Evolutionary conservation across 371 early-diverging fungal species (phyloP), one percentile per base, ranked within the genome.

Genomic region (Mortierella sp.): DNA sequence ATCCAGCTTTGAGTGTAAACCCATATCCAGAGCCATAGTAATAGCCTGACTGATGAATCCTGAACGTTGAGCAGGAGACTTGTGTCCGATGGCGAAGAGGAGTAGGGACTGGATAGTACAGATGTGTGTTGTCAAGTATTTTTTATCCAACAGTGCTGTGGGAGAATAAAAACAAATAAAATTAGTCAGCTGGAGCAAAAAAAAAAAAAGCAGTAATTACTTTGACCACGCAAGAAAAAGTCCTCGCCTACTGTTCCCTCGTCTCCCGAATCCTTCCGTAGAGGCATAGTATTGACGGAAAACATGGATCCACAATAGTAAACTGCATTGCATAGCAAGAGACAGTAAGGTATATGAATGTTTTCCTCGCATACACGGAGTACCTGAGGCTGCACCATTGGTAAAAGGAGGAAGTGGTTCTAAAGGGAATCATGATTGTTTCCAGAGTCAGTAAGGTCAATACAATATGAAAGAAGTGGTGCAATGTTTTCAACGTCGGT

Each of bases 281-380:
- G 58, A 9, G 43, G 47, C 0, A 73, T 15, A 0, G 75, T 64
- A 49, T 80, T 64, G 8, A 22, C 15, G 22, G 80, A 80, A 49
- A 59, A 80, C 80, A 80, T 80, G 17, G 75, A 80, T 19, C 80
- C 80, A 22, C 80, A 80, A 42, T 70, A 80, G 35, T 74, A 80
- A 28, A 80, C 75, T 1, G 80, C 80, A 23, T 80, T 74, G 71
- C 80, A 80, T 19, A 80, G 69, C 12, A 80, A 32, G 12, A 80
- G 53, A 34, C 80, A 80, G 56, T 80, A 67, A 2, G 80, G 80
- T 13, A 80, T 56, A n/a, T 74, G 80, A 19, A 70, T 60, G 45
- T 80, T 80, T 51, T 74, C 71, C 58, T 80, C 64, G 28, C 80
- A 80, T 22, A 80, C 80, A 8, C 71, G 57, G 6, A 80, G 63